Percentiles rank a stretch among this genome's conserved stretches.
Evolutionary conservation across 2,329 filamentous ascomycete species (phyloP).

Genomic region (Fusarium xylarioides): DNA sequence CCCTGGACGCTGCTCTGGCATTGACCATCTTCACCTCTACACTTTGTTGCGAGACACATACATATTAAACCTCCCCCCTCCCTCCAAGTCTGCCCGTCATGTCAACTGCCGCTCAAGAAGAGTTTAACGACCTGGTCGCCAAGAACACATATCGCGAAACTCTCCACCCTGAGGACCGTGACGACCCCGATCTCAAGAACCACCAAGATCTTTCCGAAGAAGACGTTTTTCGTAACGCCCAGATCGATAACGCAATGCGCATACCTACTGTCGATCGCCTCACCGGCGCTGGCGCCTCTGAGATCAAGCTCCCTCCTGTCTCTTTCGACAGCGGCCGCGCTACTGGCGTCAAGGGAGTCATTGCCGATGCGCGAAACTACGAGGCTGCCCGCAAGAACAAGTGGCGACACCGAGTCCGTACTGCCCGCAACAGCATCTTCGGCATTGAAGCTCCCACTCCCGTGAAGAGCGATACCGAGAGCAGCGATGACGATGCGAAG

Average conservation of each 20-base stretch:
- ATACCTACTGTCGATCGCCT: conserved; percentile 61
- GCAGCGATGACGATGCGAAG: conserved; percentile 54
- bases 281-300: conserved; percentile 53
- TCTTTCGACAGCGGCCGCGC: conserved; percentile 74
- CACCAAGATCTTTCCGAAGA: conserved; percentile 67
- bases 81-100: conserved; percentile 52
- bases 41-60: conserved; percentile 33
- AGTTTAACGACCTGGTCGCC: conserved; percentile 70
- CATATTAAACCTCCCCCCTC: conserved; percentile 39
- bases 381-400: conserved; percentile 70
- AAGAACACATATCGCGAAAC: conserved; percentile 59
- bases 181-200: conserved; percentile 56
- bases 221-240: conserved; percentile 60
- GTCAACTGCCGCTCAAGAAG: conserved; percentile 71
- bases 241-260: conserved; percentile 72
- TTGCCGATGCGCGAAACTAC: conserved; percentile 82
- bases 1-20: conserved; percentile 31
- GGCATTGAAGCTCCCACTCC: conserved; percentile 50
- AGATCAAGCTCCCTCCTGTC: conserved; percentile 68
- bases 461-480: conserved; percentile 56
- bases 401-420: conserved; percentile 62
- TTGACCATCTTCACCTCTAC: conserved; percentile 29
- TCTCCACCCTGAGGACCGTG: conserved; percentile 68
- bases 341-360: conserved; percentile 87
- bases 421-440: conserved; percentile 65